A percentile compares a stretch with the other conserved stretches of the same genome.
phyloP scores from a whole-genome alignment of 2,329 filamentous ascomycete genomes.

The Blastomyces silverae region DNA sequence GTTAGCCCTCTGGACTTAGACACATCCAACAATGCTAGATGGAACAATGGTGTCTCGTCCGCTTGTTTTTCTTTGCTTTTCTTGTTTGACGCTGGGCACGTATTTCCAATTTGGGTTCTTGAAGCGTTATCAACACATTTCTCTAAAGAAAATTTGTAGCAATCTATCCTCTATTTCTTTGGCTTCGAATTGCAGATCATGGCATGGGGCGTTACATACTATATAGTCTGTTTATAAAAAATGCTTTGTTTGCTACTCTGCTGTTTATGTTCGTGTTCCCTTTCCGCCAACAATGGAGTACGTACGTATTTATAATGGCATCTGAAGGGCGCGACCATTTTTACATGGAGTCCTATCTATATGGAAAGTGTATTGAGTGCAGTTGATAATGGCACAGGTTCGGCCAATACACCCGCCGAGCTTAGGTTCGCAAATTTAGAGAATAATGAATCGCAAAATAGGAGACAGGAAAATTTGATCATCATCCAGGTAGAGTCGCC shows the following conservation, averaged over 20 bases:
- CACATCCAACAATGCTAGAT: not conserved
- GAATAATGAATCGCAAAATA: not conserved
- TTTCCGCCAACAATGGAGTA: not conserved
- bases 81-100: not conserved
- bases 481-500: not conserved
- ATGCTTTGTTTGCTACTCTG: not conserved
- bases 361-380: not conserved
- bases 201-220: too few relatives aligned
- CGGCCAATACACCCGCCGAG: not conserved
- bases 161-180: not conserved
- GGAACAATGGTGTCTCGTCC: not conserved
- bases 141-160: not conserved
- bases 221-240: not conserved
- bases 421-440: not conserved
- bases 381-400: not conserved
- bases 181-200: not conserved
- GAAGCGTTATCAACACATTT: not conserved
- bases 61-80: not conserved
- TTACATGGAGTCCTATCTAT: not conserved
- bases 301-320: not conserved
- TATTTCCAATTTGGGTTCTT: not conserved
- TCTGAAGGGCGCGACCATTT: not conserved
- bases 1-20: not conserved
- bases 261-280: not conserved
- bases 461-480: not conserved